Evolutionary conservation across 1,139 yeast species (phyloP).

Genomic region (Saccharomyces pastorianus): DNA sequence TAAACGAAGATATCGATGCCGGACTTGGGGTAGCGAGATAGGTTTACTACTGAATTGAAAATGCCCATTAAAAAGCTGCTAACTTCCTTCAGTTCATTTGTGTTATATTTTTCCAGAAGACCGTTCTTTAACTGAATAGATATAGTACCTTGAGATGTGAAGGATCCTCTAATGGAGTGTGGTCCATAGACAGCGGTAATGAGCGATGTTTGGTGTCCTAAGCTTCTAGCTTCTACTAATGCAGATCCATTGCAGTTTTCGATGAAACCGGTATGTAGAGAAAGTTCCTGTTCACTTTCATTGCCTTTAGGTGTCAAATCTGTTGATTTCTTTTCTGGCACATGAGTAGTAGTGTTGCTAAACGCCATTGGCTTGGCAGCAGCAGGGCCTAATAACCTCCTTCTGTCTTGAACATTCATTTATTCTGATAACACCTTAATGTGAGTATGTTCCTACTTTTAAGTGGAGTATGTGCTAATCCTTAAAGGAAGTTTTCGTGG

Average conservation of each 20-base stretch:
- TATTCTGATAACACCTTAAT: background rate
- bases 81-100: conserved; percentile 31
- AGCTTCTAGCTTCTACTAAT: conserved; percentile 51
- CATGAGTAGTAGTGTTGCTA: conserved; percentile 19
- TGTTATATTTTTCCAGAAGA: conserved; percentile 27
- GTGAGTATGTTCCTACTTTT: background rate
- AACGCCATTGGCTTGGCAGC: conserved; percentile 48
- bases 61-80: conserved; percentile 31
- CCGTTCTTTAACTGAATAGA: conserved; percentile 55
- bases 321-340: conserved; percentile 9
- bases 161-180: conserved; percentile 72
- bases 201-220: conserved; percentile 36
- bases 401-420: conserved; percentile 53
- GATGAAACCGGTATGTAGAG: conserved; percentile 52
- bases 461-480: background rate
- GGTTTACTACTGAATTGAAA: conserved; percentile 40
- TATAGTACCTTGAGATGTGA: conserved; percentile 59
- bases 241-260: conserved; percentile 80
- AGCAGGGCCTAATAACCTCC: conserved; percentile 61
- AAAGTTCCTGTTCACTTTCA: conserved; percentile 14
- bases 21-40: conserved; percentile 80
- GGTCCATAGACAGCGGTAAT: conserved; percentile 83
- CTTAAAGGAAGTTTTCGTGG: no score
- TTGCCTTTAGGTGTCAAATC: background rate
- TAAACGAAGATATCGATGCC: conserved; percentile 75